A percentile compares a stretch with the other conserved stretches of the same genome.
These are phyloP conservation scores for Chrysanthemum seticuspe DNA, from an alignment of 129 eudicot genomes.

Conservation along the genomic window DNA sequence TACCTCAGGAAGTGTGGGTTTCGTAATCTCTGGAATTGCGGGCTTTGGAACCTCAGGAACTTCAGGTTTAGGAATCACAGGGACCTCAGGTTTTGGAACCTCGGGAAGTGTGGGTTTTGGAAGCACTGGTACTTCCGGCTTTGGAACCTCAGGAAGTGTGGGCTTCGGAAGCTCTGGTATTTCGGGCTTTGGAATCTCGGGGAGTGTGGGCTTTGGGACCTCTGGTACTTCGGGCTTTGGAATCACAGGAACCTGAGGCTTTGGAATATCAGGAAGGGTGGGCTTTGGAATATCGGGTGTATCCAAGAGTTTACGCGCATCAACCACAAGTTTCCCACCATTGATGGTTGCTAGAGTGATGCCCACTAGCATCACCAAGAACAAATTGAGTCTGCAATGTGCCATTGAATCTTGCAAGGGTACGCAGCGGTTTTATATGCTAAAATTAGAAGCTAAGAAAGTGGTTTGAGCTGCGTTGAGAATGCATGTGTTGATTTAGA, in stretches of 20 bases:
- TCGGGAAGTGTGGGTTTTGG: conserved; percentile 9
- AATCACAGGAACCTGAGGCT: conserved; percentile 13
- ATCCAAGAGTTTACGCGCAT: conserved; percentile 25
- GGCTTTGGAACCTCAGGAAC: conserved; percentile 3
- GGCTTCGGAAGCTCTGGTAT: conserved; percentile 11
- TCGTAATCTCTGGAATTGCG: conserved; percentile 22
- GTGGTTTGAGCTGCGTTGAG: conserved; percentile 11
- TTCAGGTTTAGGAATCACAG: neutral
- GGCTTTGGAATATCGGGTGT: conserved; percentile 20
- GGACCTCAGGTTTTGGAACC: conserved; percentile 13
- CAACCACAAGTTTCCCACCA: neutral
- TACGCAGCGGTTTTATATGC: neutral
- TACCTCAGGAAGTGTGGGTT: conserved; percentile 16
- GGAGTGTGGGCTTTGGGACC: conserved; percentile 6
- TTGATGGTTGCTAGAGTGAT: conserved; percentile 18
- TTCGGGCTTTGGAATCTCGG: neutral
- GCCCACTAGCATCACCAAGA: conserved; percentile 12
- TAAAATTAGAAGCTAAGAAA: neutral
- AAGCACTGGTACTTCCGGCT: neutral
- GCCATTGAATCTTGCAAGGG: conserved; percentile 11
- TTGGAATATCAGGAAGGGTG: neutral
- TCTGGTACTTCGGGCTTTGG: conserved; percentile 21
- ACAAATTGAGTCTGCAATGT: conserved; percentile 5
- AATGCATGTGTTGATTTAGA: neutral
- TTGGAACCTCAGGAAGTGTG: conserved; percentile 8